Percentiles rank a stretch among this genome's conserved stretches.
Conservation (phyloP, 2,329 filamentous ascomycete genomes). For the Ceratocystis diversiconidia region DNA sequence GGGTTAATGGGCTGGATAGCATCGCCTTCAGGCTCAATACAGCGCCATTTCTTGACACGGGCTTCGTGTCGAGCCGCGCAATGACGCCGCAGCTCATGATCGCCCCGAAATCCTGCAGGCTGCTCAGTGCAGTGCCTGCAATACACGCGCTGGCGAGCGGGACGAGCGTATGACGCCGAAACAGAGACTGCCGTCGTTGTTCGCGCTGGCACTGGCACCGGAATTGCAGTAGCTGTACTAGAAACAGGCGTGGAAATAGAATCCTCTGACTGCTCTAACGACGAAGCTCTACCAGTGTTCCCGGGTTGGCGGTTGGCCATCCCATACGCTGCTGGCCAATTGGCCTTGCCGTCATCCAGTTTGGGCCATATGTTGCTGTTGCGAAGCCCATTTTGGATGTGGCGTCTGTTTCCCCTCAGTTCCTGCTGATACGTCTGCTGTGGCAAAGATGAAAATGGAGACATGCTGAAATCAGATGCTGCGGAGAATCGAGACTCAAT, state of each 20-base stretch:
- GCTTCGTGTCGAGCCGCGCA: constrained; percentile 48
- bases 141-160: constrained; percentile 32
- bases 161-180: background rate
- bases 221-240: background rate
- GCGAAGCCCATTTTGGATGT: constrained; percentile 30
- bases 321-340: background rate
- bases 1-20: constrained; percentile 28
- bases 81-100: constrained; percentile 65
- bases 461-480: background rate
- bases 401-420: constrained; percentile 22
- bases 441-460: background rate
- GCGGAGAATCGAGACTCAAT: background rate
- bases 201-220: background rate
- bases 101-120: constrained; percentile 68
- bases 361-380: constrained; percentile 32
- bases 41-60: constrained; percentile 42
- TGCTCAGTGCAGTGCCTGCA: constrained; percentile 58
- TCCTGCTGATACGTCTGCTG: background rate
- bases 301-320: background rate
- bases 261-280: background rate
- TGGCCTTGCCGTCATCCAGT: constrained; percentile 21
- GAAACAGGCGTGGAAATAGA: background rate
- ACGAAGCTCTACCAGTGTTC: background rate
- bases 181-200: too few relatives aligned
- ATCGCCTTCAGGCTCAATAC: constrained; percentile 35